Conservation (phyloP, 805 yeast genomes). For the Kuraishia ogatae region DNA sequence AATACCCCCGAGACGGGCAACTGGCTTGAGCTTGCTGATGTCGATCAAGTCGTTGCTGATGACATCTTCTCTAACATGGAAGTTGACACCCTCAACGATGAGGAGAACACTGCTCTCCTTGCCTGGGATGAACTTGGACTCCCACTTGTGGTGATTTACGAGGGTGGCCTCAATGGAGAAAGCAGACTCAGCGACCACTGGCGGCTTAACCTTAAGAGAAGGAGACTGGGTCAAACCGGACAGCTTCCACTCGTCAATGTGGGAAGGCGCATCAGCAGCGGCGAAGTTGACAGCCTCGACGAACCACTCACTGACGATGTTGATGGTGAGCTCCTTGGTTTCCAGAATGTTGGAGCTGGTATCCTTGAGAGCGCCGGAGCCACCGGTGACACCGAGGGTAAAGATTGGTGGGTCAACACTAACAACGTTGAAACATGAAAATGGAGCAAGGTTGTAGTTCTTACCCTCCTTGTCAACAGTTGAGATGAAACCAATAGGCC, state of each 20-base stretch:
- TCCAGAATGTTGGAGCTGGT: slow-evolving; percentile 38
- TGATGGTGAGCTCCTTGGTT: slow-evolving; percentile 46
- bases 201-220: slow-evolving; percentile 38
- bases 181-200: slow-evolving; percentile 54
- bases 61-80: slow-evolving; percentile 50
- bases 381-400: slow-evolving; percentile 36
- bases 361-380: slow-evolving; percentile 34
- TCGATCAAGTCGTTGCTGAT: slow-evolving; percentile 35
- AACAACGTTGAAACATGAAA: slow-evolving; percentile 42
- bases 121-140: slow-evolving; percentile 27
- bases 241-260: slow-evolving; percentile 46
- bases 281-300: slow-evolving; percentile 53
- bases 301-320: slow-evolving; percentile 55
- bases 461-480: slow-evolving; percentile 34
- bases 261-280: slow-evolving; percentile 36
- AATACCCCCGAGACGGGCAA: slow-evolving; percentile 45
- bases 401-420: slow-evolving; percentile 53
- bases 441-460: slow-evolving; percentile 46
- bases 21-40: slow-evolving; percentile 39
- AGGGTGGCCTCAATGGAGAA: slow-evolving; percentile 50
- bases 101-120: slow-evolving; percentile 27
- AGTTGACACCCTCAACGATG: slow-evolving; percentile 47
- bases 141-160: slow-evolving; percentile 33
- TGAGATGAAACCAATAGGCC: slow-evolving; percentile 54
- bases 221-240: slow-evolving; percentile 41